phyloP scores from a whole-genome alignment of 2,329 filamentous ascomycete species.

The Pseudogymnoascus sp. region DNA sequence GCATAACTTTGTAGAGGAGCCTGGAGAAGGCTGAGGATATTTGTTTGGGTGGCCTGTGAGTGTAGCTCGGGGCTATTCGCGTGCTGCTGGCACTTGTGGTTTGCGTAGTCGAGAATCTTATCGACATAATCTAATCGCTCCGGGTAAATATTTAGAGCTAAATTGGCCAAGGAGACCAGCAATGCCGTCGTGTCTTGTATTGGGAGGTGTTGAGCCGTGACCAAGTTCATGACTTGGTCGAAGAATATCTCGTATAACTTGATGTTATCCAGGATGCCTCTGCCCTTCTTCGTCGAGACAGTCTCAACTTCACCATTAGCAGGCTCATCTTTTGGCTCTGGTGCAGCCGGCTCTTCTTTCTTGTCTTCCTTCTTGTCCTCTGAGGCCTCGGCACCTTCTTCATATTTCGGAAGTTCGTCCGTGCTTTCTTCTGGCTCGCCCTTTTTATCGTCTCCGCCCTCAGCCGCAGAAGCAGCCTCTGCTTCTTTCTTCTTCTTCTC shows the following conservation, averaged over 20 bases:
- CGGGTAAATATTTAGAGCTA: conserved; percentile 93
- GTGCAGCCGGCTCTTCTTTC: conserved; percentile 32
- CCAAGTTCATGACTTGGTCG: conserved; percentile 85
- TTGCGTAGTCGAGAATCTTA: conserved; percentile 83
- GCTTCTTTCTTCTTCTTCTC: conserved; percentile 31
- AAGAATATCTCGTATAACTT: conserved; percentile 98
- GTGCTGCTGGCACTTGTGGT: conserved; percentile 78
- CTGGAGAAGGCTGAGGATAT: conserved; percentile 80
- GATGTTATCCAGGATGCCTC: conserved; percentile 64
- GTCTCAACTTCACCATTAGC: conserved; percentile 36
- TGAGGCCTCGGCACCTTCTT: conserved; percentile 27
- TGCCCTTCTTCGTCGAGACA: conserved; percentile 20
- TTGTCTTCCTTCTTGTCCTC: conserved; percentile 40
- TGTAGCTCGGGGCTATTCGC: conserved; percentile 94
- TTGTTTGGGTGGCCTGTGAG: conserved; percentile 77
- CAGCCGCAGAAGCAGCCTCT: not conserved
- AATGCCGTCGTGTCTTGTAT: conserved; percentile 93
- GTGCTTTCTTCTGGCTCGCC: conserved; percentile 22
- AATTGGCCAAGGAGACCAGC: conserved; percentile 85
- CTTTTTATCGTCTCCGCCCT: conserved; percentile 18
- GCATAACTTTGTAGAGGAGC: conserved; percentile 83
- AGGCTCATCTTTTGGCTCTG: conserved; percentile 16
- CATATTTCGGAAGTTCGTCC: conserved; percentile 17
- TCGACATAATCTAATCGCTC: conserved; percentile 90
- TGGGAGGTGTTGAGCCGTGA: conserved; percentile 81